Evolutionary conservation across 1,284 basidiomycete species (phyloP), one percentile per base, ranked within the genome.

Genomic region (Naganishia sp.): DNA sequence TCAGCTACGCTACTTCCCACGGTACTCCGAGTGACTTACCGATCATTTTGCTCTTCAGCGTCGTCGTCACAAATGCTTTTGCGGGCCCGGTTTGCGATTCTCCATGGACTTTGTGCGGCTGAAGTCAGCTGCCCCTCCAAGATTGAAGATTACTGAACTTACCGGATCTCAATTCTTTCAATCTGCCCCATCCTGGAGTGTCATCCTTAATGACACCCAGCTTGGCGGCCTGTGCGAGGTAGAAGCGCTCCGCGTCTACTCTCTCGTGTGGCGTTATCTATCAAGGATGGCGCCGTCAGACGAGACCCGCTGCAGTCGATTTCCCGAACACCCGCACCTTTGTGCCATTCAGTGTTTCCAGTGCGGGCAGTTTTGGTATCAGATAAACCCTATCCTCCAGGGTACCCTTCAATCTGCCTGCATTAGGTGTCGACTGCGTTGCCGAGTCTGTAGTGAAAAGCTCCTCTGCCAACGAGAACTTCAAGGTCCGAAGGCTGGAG

Each of bases 391-490:
- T 57, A 53, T 67, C 66, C 21, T 62, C 66, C 15, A 46, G 18
- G 23, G 43, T 51, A 6, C 60, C 58, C 18, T 28, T 46, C 11
- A 61, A 58, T 28, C 23, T 51, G 42, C 18, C n/a, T 50, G 49
- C 6, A 15, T 25, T 10, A 7, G n/a, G 2, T 50, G 23, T 10
- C 49, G 6, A 13, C 23, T 5, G 7, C 13, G 6, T 15, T 6
- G 5, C 23, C 15, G 7, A 39, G 13, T 39, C 13, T 15, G 42
- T 79, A 2, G 79, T 79, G 13, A 80, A 84, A 3, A 92, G 92
- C 76, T 89, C 92, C 77, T 92, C 91, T 77, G 90, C 91, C 75
- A 83, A 88, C 28, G 88, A 90, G 72, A 89, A 87, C 67, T 91
- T 80, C 47, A 57, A 23, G 7, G 45, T 57, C 4, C 6, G 6